A percentile compares a stretch with the other conserved stretches of the same genome.
Evolutionary conservation across 2,329 filamentous ascomycete genomes (phyloP).

Genomic region (Biscogniauxia mediterranea): DNA sequence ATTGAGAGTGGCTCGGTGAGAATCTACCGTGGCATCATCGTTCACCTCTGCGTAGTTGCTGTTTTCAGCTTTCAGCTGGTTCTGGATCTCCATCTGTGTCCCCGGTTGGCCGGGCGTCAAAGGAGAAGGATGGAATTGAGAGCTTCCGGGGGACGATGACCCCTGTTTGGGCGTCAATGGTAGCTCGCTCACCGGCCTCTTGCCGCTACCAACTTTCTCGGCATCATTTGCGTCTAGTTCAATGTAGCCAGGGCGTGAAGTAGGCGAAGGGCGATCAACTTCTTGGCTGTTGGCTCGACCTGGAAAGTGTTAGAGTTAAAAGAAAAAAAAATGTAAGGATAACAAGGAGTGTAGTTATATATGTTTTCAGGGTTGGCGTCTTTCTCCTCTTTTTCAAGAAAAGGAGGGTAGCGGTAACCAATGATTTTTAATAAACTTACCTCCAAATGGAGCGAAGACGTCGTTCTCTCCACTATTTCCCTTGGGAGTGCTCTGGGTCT

Average conservation of each 20-base stretch:
- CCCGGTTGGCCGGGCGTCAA: conserved; percentile 19
- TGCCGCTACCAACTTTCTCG: not conserved
- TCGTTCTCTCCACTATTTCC: conserved; percentile 27
- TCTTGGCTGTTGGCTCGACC: conserved; percentile 6
- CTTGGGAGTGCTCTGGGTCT: conserved; percentile 3
- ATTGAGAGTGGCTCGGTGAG: conserved; percentile 24
- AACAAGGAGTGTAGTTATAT: not conserved
- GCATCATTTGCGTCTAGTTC: conserved; percentile 23
- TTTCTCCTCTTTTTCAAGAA: not conserved
- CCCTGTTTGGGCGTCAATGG: not conserved
- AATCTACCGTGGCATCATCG: not conserved
- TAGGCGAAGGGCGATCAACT: conserved; percentile 3
- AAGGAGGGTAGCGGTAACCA: not conserved
- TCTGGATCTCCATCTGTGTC: conserved; percentile 13
- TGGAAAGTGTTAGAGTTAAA: conserved; percentile 3
- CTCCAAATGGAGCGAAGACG: conserved; percentile 46
- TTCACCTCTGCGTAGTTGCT: not conserved
- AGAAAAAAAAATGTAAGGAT: not conserved
- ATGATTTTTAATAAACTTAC: conserved; percentile 29
- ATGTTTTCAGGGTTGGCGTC: not conserved
- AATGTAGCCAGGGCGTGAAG: conserved; percentile 11
- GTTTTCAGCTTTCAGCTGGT: conserved; percentile 7
- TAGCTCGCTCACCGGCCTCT: not conserved
- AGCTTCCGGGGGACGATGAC: not conserved
- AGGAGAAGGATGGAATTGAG: conserved; percentile 12